Percentiles rank a stretch among this genome's conserved stretches.
Evolutionary conservation across 2,329 filamentous ascomycete genomes (phyloP).

Genomic region (Bipolaris victoriae): DNA sequence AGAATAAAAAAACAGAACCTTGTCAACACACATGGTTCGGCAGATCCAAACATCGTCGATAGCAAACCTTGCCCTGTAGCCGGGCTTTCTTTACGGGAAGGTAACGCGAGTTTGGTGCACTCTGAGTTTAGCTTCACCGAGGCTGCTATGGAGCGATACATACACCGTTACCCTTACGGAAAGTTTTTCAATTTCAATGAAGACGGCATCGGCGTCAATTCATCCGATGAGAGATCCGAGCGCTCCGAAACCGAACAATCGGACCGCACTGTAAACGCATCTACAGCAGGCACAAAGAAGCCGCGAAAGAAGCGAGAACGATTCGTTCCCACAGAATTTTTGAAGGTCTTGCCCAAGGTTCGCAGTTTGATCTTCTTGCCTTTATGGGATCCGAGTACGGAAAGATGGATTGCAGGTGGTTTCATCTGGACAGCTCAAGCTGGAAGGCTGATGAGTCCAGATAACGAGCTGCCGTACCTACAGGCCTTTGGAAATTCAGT

Average conservation of each 20-base stretch:
- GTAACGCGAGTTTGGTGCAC: constrained; percentile 25
- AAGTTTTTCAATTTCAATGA: constrained; percentile 47
- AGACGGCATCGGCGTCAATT: constrained; percentile 40
- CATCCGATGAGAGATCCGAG: constrained; percentile 41
- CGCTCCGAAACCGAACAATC: constrained; percentile 39
- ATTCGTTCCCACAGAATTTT: constrained; percentile 42
- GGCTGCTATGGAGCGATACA: constrained; percentile 43
- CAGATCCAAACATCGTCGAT: constrained; percentile 14
- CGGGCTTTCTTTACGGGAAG: constrained; percentile 31
- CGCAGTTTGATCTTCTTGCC: constrained; percentile 47
- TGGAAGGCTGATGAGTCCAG: constrained; percentile 39
- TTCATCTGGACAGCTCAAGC: constrained; percentile 44
- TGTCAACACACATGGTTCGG: constrained; percentile 2
- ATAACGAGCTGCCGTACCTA: constrained; percentile 43
- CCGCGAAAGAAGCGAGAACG: constrained; percentile 33
- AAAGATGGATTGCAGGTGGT: constrained; percentile 42
- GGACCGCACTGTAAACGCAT: constrained; percentile 27
- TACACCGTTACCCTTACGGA: constrained; percentile 41
- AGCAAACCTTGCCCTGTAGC: constrained; percentile 36
- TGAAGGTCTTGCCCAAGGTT: constrained; percentile 42
- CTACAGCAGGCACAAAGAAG: constrained; percentile 18
- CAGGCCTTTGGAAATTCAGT: constrained; percentile 46
- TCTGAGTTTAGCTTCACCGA: constrained; percentile 43
- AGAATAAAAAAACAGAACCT: constrained; percentile 24
- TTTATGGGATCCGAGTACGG: constrained; percentile 44